Evolutionary conservation across 2,329 filamentous ascomycete species (phyloP), one percentile per base, ranked within the genome.

Genomic region (Lachnellula cervina): DNA sequence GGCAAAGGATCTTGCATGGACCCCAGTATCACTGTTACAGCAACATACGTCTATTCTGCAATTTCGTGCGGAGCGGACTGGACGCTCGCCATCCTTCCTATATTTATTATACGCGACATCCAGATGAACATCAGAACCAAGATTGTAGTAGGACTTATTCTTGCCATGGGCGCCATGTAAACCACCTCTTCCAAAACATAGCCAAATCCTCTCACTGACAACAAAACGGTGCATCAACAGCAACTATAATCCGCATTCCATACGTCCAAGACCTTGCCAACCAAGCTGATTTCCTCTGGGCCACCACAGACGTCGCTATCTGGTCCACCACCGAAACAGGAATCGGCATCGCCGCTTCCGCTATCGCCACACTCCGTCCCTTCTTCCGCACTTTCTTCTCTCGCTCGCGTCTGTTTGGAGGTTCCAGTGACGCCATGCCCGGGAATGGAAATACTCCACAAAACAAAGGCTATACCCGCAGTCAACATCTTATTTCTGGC

Each of bases 241-340:
- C 72, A 25, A 74, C 73, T 3, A 72, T 76, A 49, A 64, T 75
- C 43, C 72, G 74, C 11, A 70, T 76, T 25, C 73, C 73, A 9
- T 76, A 74, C 59, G 66, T 75, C 9, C 68, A 68, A 54, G 65
- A 69, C 19, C 65, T 76, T 8, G 61, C 66, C 2, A 65, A 71
- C 40, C 61, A 66, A 45, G 57, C 56, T 21, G 73, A 76, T 57
- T 70, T 72, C 51, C 62, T 74, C 5, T 74, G 69, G 59, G 68
- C 70, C 28, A 73, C 73, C 51, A 70, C 71, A 2, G 72, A 73
- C 59, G 67, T 75, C 13, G 70, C 71, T 4, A 72, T 75, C 54
- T 76, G 73, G 73, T 73, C 69, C 9, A 71, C 72, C n/a, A 61
- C 68, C n/a, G 73, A 75, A 59, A 72, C 70, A 35, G 71, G 71